Evolutionary conservation across 345 rosid genomes (phyloP), one percentile per base, ranked within the genome.

Genomic region (Camelina neglecta): DNA sequence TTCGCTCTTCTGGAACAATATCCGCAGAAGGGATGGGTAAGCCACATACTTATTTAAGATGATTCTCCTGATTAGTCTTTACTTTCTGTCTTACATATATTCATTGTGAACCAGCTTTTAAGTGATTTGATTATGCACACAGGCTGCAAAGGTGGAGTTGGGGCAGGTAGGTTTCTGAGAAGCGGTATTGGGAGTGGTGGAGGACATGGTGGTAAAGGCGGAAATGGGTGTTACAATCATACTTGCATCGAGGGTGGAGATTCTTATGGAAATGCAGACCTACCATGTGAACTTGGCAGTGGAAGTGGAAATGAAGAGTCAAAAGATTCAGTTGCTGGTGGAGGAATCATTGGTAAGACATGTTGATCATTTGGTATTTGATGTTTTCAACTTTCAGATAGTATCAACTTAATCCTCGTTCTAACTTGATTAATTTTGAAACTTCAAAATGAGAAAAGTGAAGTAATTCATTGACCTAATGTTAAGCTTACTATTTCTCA

Each of bases 241-340:
- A 86, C 80, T 78, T 84, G 82, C 67, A 71, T 91, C 4, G 87
- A 83, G 7, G 98, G 97, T 65, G 98, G 98, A 5, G 75, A 69
- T 65, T 39, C 86, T 29, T 93, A 93, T 80, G 98, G 98, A 64
- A 84, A 85, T 84, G 84, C 92, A 44, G 87, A 91, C 73, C 74
- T 93, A 81, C 98, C 98, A 18, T 93, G 98, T 86, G 98, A 93
- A 78, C 96, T 93, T 81, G 98, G 98, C 16, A 93, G 98, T 69
- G 98, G 98, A 63, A 93, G 97, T 80, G 98, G 98, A 76, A 80
- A 88, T 69, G 84, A 84, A 72, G 89, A 85, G 65, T 85, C 86
- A 31, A 78, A 82, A 9, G 90, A 93, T 50, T 75, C 92, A 59
- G 88, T 90, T 65, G 84, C 96, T 60, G 98, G 98, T 63, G 98